Evolutionary conservation across 2,329 filamentous ascomycete genomes (phyloP).

Genomic region (Apiospora pterosperma): DNA sequence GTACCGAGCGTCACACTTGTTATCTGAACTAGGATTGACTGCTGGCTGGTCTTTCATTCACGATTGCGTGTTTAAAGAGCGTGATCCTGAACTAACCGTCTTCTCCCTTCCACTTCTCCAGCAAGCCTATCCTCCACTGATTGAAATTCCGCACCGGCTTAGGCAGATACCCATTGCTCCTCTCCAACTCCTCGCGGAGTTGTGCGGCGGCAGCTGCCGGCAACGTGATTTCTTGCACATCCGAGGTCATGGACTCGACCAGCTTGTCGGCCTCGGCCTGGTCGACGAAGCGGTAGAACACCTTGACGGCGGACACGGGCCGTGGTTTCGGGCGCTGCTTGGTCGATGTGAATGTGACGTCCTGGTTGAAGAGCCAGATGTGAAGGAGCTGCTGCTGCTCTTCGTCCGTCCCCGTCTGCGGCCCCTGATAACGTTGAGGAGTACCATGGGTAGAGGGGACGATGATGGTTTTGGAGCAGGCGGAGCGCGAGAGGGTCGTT

Average conservation of each 20-base stretch:
- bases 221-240: constrained; percentile 57
- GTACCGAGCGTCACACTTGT: neutral
- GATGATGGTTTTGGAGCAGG: constrained; percentile 54
- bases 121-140: constrained; percentile 65
- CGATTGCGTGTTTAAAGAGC: neutral
- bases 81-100: neutral
- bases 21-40: neutral
- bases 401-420: neutral
- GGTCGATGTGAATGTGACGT: constrained; percentile 47
- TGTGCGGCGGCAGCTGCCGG: constrained; percentile 46
- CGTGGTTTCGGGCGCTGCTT: constrained; percentile 9
- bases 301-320: constrained; percentile 43
- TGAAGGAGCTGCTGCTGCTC: constrained; percentile 31
- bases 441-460: constrained; percentile 31
- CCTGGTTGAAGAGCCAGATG: constrained; percentile 55
- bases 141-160: constrained; percentile 53
- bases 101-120: constrained; percentile 47
- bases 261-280: constrained; percentile 43
- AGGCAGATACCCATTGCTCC: constrained; percentile 52
- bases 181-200: constrained; percentile 40
- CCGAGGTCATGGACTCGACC: constrained; percentile 48
- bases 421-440: neutral
- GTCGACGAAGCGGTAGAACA: constrained; percentile 46
- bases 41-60: neutral
- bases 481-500: constrained; percentile 52